phyloP scores from a whole-genome alignment of 768 basidiomycete species.

The Panellus pusillus region DNA sequence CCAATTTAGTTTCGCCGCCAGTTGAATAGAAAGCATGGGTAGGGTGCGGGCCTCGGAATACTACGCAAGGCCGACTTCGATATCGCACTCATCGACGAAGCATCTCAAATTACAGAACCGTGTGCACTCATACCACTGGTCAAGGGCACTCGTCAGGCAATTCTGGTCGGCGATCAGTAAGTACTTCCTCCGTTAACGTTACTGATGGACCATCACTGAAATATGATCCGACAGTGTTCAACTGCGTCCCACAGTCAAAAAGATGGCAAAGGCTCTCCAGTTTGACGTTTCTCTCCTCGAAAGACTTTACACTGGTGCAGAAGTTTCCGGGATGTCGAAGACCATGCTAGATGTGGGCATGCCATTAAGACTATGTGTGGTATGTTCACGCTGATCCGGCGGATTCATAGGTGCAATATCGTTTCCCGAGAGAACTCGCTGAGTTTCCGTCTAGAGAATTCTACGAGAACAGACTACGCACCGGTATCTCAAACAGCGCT shows the following conservation, averaged over 20 bases:
- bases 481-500: slow-evolving; percentile 41
- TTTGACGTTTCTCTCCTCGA: slow-evolving; percentile 66
- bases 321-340: slow-evolving; percentile 40
- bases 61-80: slow-evolving; percentile 57
- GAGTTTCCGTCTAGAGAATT: slow-evolving; percentile 64
- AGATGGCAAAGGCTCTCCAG: slow-evolving; percentile 55
- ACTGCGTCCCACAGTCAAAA: slow-evolving; percentile 61
- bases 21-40: not conserved
- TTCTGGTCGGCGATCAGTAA: slow-evolving; percentile 73
- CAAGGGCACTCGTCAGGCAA: slow-evolving; percentile 56
- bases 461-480: slow-evolving; percentile 54
- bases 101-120: slow-evolving; percentile 70
- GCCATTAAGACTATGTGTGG: not conserved
- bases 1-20: not conserved
- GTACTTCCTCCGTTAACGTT: slow-evolving; percentile 22
- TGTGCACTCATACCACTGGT: slow-evolving; percentile 66
- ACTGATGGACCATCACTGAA: too few relatives aligned
- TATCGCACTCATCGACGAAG: slow-evolving; percentile 67
- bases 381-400: too few relatives aligned
- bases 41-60: slow-evolving; percentile 58
- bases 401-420: slow-evolving; percentile 53
- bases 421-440: slow-evolving; percentile 59
- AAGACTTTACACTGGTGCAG: slow-evolving; percentile 48
- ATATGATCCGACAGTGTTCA: slow-evolving; percentile 51
- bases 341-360: slow-evolving; percentile 59